These are phyloP conservation scores for Daldinia loculata DNA, from an alignment of 495 filamentous ascomycete genomes.

Conservation along the genomic window DNA sequence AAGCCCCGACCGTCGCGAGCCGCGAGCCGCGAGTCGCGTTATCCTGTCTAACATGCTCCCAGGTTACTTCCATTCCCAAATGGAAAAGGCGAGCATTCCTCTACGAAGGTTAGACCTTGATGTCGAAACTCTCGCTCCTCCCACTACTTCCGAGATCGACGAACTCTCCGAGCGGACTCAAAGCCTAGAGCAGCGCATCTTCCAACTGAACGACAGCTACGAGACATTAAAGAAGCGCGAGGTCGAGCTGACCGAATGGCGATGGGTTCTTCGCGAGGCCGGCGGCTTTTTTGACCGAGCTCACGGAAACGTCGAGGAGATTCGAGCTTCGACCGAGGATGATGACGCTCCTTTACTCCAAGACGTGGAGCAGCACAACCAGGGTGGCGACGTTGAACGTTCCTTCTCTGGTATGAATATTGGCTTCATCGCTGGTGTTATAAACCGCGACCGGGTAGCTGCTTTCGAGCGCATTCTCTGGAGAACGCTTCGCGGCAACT, in stretches of 20 bases:
- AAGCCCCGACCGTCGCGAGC: background rate
- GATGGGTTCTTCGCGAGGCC: constrained; percentile 94
- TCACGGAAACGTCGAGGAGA: constrained; percentile 95
- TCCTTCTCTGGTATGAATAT: constrained; percentile 97
- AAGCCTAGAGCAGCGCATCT: constrained; percentile 88
- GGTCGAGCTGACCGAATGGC: constrained; percentile 96
- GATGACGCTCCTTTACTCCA: constrained; percentile 81
- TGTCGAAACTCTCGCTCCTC: constrained; percentile 81
- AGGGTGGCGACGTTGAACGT: constrained; percentile 79
- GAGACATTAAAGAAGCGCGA: constrained; percentile 97
- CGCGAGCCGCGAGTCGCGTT: background rate
- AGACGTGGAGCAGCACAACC: constrained; percentile 84
- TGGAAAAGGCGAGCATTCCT: constrained; percentile 87
- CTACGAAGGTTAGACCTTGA: constrained; percentile 88
- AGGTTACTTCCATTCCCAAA: constrained; percentile 93
- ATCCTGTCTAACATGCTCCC: constrained; percentile 19
- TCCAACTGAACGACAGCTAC: constrained; percentile 94
- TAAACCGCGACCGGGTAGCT: constrained; percentile 88
- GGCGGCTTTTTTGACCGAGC: constrained; percentile 97
- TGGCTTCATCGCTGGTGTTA: constrained; percentile 99
- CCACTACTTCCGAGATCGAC: constrained; percentile 92
- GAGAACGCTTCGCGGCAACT: constrained; percentile 94
- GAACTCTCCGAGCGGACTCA: constrained; percentile 91
- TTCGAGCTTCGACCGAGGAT: constrained; percentile 87
- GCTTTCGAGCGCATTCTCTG: constrained; percentile 97